Evolutionary conservation across 768 basidiomycete species (phyloP), one percentile per base, ranked within the genome.

Genomic region (Suillus americanus): DNA sequence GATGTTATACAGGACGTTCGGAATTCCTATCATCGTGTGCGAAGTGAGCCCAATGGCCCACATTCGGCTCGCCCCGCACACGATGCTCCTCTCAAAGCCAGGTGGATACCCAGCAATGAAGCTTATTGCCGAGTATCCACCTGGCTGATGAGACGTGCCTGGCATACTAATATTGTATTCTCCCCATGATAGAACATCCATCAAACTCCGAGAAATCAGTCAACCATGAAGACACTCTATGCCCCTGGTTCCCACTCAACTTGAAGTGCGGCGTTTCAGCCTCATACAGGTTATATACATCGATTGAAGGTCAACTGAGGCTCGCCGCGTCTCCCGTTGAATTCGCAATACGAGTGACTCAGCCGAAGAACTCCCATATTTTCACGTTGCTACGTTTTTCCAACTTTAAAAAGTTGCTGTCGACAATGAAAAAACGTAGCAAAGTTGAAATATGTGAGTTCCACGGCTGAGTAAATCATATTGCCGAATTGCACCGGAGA

Each of bases 231-330:
- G 59, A 64, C 53, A 64, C 69, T 35, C 63, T 71, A 45, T 71
- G 66, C 6, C n/a, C 4, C 50, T 54, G 10, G 3, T 67, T 37
- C 38, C 13, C 1, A 40, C 23, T 50, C 54, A 10, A 46, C 45
- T 46, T 46, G 45, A 54, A 57, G 23, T 68, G 68, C 1, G 70
- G 67, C 4, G 9, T 75, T 10, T 64, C 72, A 57, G 23, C 4
- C 12, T 16, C 51, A 14, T 69, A 30, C 41, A 60, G 67, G 60
- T 64, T 71, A 20, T 38, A 23, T 35, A 30, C 3, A 5, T 25
- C 12, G 12, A 14, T 23, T 25, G 13, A n/a, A 57, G 12, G 10
- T 35, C 45, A 46, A 46, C 45, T 20, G 3, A 46, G 45, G 30
- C 10, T 57, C 59, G 30, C 25, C 5, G n/a, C 10, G 59, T 40